phyloP scores from a whole-genome alignment of 1,284 basidiomycete genomes.

The Earliella scabrosa region DNA sequence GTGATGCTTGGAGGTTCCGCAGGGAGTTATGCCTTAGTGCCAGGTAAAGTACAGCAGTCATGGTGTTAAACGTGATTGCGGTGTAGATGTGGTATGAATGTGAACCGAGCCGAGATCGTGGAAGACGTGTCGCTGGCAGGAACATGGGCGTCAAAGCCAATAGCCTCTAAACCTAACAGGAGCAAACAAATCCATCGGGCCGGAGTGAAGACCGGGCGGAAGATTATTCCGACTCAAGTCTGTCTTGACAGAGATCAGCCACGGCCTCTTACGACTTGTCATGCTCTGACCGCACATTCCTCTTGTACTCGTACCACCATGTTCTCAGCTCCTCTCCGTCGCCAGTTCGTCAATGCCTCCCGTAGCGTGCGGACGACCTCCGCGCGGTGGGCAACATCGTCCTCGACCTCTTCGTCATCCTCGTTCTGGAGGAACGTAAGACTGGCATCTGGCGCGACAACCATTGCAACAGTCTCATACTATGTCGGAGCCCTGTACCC shows the following conservation, averaged over 20 bases:
- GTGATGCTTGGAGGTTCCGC: no score
- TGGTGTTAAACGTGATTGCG: no score
- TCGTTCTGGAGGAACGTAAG: constrained; percentile 21
- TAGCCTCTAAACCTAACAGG: constrained; percentile 6
- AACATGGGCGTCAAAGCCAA: not conserved
- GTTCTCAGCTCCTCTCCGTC: constrained; percentile 19
- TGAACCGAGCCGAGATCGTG: no score
- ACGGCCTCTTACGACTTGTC: constrained; percentile 3
- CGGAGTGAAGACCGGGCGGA: not conserved
- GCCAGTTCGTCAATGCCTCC: constrained; percentile 15
- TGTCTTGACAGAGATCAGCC: not conserved
- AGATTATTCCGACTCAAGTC: not conserved
- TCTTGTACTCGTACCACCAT: constrained; percentile 17
- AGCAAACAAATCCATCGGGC: constrained; percentile 4
- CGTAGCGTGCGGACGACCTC: constrained; percentile 1
- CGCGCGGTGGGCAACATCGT: constrained; percentile 23
- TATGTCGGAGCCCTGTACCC: constrained; percentile 67
- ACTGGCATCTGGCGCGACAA: constrained; percentile 19
- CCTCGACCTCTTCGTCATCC: constrained; percentile 23
- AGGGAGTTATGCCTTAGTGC: no score
- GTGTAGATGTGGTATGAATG: no score
- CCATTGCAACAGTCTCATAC: constrained; percentile 42
- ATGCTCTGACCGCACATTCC: not conserved
- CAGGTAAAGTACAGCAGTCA: no score
- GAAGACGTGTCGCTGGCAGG: no score